phyloP scores from a whole-genome alignment of 257 asterid species.

The Plantago ovata region DNA sequence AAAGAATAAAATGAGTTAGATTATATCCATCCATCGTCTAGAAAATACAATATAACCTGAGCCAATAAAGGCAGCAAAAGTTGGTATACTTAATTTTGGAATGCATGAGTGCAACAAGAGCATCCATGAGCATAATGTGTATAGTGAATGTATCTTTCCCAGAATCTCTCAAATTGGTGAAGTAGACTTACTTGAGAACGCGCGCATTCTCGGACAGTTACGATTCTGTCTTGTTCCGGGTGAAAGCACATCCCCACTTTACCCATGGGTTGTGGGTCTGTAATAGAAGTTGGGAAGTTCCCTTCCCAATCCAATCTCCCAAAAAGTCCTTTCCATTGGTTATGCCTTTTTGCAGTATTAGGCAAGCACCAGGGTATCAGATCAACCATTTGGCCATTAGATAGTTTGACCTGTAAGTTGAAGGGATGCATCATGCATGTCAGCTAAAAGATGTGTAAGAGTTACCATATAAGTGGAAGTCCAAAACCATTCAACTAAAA shows the following conservation, averaged over 20 bases:
- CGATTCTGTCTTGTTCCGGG: conserved; percentile 92
- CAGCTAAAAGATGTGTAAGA: neutral
- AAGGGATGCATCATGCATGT: conserved; percentile 13
- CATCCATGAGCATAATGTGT: too few relatives aligned
- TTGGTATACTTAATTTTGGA: too few relatives aligned
- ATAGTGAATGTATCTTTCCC: neutral
- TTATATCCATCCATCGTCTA: neutral
- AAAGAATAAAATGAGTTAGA: conserved; percentile 6
- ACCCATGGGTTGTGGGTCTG: conserved; percentile 98
- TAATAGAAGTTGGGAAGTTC: conserved; percentile 81
- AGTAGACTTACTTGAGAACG: conserved; percentile 79
- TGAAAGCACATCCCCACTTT: conserved; percentile 99
- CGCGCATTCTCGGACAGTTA: conserved; percentile 95
- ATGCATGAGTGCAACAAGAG: too few relatives aligned
- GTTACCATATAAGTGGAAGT: too few relatives aligned
- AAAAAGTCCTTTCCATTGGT: conserved; percentile 97
- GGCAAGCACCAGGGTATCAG: conserved; percentile 98
- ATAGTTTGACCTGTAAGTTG: conserved; percentile 59
- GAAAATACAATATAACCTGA: neutral
- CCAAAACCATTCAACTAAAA: too few relatives aligned
- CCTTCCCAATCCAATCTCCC: conserved; percentile 98
- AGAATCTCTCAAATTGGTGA: neutral
- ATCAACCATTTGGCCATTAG: conserved; percentile 82
- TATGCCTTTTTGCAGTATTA: conserved; percentile 95
- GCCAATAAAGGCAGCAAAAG: neutral